Conservation (phyloP, 805 yeast species). For the Pichia exigua region DNA sequence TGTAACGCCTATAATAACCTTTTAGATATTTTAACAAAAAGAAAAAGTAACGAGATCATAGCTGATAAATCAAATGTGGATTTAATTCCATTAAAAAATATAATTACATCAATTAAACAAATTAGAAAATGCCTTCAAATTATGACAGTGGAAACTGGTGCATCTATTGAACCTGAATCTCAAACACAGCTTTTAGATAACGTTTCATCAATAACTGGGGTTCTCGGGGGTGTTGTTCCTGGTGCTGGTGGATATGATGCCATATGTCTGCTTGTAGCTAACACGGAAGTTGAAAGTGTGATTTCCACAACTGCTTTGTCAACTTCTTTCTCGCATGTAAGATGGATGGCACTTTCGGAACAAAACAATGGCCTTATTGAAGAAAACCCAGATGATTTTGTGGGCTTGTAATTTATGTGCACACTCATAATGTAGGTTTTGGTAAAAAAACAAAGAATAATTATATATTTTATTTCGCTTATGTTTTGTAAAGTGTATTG, state of each 20-base stretch:
- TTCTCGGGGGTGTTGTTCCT: constrained; percentile 93
- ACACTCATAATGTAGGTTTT: no score
- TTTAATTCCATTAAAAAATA: constrained; percentile 1
- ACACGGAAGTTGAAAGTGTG: constrained; percentile 33
- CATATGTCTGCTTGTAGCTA: constrained; percentile 59
- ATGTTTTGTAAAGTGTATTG: no score
- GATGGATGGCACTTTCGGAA: constrained; percentile 64
- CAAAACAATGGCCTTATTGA: constrained; percentile 49
- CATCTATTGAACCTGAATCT: constrained; percentile 77
- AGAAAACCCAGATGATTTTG: constrained; percentile 34
- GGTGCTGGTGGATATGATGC: constrained; percentile 99
- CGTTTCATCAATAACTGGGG: constrained; percentile 56
- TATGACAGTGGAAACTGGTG: constrained; percentile 62
- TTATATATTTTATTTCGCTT: no score
- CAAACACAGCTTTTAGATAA: constrained; percentile 67
- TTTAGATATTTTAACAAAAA: constrained; percentile 15
- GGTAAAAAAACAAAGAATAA: no score
- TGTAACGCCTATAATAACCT: constrained; percentile 30
- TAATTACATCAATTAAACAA: constrained; percentile 34
- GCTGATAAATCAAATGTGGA: not conserved
- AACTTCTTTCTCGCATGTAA: constrained; percentile 36
- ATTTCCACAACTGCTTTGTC: constrained; percentile 2
- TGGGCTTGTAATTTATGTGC: constrained; percentile 13
- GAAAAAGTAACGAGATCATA: constrained; percentile 2
- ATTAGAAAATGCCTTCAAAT: constrained; percentile 53